Evolutionary conservation across 169 alveolate species (phyloP), one percentile per base, ranked within the genome.

Genomic region (Plasmodium berghei): DNA sequence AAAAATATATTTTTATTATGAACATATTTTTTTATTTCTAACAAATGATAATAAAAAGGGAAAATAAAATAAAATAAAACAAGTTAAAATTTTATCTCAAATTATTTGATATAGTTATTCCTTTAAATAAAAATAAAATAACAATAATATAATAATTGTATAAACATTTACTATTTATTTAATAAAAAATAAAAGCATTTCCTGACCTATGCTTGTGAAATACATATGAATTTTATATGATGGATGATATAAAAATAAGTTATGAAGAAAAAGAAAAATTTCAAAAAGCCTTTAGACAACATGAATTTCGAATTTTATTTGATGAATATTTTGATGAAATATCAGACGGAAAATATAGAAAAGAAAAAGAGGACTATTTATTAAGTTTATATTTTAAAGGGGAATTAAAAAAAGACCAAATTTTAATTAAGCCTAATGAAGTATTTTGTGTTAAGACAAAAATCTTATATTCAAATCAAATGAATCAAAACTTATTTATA

Each of bases 281-380:
- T 16, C 90, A 80, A 14, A 80, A 80, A 46, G 90, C 90, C 42
- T 80, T 80, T 62, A 66, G 90, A 42, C 90, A 80, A 24, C 90
- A 80, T 58, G 90, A 80, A 26, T 80, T 80, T 45, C 83, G 90
- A 80, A 45, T 28, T 14, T 52, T 80, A 64, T 80, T 80, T 61
- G 90, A 80, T 55, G 90, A 80, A 55, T 80, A 80, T 42, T 80
- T 80, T 55, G 90, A 80, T 24, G 90, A 80, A 48, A 70, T 80
- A 34, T 80, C 90, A 4, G 80, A 80, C 56, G 71, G 49, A 20
- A 80, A 67, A 46, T 80, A 80, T 20, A 28, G 83, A 80, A 80
- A 80, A 59, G 90, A 80, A 55, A 80, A 80, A 70, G 90, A 80
- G 52, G 74, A 80, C 4, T 80, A 80, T 40, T 59, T 80, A 24